A percentile compares a stretch with the other conserved stretches of the same genome.
Conservation (phyloP, 495 filamentous ascomycete genomes). For the Aspergillus ostianus region DNA sequence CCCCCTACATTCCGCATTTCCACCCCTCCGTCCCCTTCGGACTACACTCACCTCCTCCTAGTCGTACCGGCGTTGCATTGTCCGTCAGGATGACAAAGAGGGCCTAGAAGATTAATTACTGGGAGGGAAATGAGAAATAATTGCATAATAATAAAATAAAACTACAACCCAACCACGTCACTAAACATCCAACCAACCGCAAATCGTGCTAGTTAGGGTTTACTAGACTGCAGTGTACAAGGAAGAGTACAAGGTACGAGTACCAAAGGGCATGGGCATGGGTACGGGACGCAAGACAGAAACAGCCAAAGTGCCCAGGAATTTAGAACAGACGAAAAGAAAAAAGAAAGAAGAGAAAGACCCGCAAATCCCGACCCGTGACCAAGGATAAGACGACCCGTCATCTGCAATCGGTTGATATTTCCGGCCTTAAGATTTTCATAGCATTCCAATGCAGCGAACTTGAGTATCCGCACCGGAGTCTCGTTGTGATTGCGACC, state of each 20-base stretch:
- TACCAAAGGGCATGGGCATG: too few species aligned
- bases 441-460: background rate
- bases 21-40: background rate
- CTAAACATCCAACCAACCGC: background rate
- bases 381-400: background rate
- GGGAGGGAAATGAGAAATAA: background rate
- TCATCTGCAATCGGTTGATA: constrained; percentile 9
- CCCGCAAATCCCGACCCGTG: constrained; percentile 3
- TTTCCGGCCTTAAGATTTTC: constrained; percentile 8
- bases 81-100: background rate
- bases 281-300: too few species aligned
- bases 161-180: background rate
- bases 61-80: background rate
- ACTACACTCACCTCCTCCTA: background rate
- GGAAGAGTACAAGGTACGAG: too few species aligned
- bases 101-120: background rate
- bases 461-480: background rate
- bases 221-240: background rate
- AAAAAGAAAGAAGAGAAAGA: constrained; percentile 11
- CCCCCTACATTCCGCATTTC: background rate
- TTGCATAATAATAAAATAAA: background rate
- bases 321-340: background rate
- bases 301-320: background rate
- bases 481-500: background rate
- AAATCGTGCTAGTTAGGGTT: background rate